phyloP scores from a whole-genome alignment of 2,329 filamentous ascomycete genomes.

The Penicillium psychrosexuale region DNA sequence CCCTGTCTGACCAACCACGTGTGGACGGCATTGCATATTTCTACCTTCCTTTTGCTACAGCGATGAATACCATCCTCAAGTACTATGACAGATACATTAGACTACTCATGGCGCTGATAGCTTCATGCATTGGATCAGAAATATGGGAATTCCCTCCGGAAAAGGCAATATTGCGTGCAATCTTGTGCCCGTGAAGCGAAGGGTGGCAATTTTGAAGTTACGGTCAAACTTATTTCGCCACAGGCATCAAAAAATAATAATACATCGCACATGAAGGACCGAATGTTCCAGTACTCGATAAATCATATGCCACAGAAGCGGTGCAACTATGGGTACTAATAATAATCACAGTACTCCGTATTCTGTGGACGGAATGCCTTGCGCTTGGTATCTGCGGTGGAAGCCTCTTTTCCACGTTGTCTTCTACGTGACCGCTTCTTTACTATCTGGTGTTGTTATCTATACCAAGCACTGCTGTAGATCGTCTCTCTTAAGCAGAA shows the following conservation, averaged over 20 bases:
- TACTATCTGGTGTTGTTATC: background rate
- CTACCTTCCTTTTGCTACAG: background rate
- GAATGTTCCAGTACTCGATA: background rate
- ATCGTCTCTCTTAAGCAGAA: background rate
- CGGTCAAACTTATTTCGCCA: conserved; percentile 27
- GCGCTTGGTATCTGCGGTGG: background rate
- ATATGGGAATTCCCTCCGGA: background rate
- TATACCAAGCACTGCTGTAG: background rate
- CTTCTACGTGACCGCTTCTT: conserved; percentile 8
- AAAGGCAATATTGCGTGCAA: background rate
- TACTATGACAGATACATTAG: background rate
- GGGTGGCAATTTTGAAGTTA: conserved; percentile 26
- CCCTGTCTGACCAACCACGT: conserved; percentile 4
- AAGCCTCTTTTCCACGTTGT: background rate
- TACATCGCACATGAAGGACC: background rate
- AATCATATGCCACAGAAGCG: background rate
- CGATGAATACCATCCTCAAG: background rate
- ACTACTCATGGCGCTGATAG: background rate
- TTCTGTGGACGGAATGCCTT: background rate
- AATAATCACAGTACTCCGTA: background rate
- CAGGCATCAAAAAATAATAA: background rate
- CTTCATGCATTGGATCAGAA: background rate
- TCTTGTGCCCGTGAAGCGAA: conserved; percentile 2
- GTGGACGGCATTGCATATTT: background rate
- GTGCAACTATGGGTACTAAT: background rate